Evolutionary conservation across 208 protist genomes (phyloP).

Genomic region (Leishmania tropica): DNA sequence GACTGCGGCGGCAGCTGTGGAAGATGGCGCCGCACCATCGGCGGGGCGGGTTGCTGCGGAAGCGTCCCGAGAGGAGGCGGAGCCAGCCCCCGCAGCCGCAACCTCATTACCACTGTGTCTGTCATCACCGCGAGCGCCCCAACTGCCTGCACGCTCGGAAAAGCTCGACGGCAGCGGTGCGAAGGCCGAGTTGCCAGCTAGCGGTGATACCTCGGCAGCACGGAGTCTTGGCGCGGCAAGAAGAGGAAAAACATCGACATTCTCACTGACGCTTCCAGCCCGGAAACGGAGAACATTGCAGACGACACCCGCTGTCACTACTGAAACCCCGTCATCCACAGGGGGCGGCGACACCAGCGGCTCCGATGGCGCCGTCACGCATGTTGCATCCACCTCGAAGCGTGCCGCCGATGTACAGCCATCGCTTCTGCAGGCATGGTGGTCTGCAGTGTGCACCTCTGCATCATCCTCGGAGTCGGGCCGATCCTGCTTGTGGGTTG

Average conservation of each 20-base stretch:
- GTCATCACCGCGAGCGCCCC: not conserved
- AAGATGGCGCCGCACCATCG: not conserved
- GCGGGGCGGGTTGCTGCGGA: not conserved
- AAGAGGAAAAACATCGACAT: not conserved
- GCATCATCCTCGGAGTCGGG: not conserved
- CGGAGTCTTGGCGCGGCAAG: not conserved
- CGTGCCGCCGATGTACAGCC: not conserved
- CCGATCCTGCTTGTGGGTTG: slow-evolving; percentile 27
- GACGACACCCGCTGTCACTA: not conserved
- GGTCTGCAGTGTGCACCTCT: slow-evolving; percentile 1
- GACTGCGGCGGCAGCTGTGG: not conserved
- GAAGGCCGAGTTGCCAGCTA: not conserved
- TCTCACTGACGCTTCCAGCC: not conserved
- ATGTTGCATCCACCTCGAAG: not conserved
- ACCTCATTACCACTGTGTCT: not conserved
- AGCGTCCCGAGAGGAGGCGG: not conserved
- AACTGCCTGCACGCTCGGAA: not conserved
- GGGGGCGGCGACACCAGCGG: not conserved
- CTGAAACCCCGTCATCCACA: not conserved
- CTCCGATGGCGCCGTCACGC: not conserved
- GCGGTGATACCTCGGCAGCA: not conserved
- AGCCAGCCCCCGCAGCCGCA: not conserved
- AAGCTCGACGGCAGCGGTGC: not conserved
- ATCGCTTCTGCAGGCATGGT: slow-evolving; percentile 7
- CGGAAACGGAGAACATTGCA: not conserved